Conservation (phyloP, 495 filamentous ascomycete species). For the Lasiosphaeria miniovina region DNA sequence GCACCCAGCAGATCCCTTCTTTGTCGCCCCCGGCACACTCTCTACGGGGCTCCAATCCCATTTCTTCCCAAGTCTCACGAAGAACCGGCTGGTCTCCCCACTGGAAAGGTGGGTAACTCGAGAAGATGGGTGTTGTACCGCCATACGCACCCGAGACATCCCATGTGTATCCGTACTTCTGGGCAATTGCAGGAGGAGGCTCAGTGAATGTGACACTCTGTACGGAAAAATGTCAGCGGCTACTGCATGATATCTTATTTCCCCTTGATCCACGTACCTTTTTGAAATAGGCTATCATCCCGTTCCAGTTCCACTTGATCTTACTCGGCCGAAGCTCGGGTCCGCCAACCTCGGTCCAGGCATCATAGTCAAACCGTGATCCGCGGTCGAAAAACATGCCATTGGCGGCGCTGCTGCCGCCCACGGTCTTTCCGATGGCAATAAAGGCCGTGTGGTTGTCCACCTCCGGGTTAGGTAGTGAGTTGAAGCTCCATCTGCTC, state of each 20-base stretch:
- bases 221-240: conserved; percentile 32
- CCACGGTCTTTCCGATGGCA: conserved; percentile 5
- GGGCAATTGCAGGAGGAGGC: not conserved
- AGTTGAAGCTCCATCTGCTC: conserved; percentile 4
- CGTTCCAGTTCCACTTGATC: conserved; percentile 7
- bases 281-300: conserved; percentile 9
- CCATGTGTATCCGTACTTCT: conserved; percentile 2
- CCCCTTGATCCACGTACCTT: not conserved
- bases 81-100: conserved; percentile 20
- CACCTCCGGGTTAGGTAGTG: conserved; percentile 2
- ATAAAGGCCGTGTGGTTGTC: conserved; percentile 11
- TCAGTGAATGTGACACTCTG: conserved; percentile 11
- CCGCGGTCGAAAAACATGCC: conserved; percentile 15
- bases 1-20: conserved; percentile 27
- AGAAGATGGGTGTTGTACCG: conserved; percentile 16
- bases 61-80: conserved; percentile 19
- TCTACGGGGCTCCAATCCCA: conserved; percentile 11
- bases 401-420: conserved; percentile 11
- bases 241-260: not conserved
- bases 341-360: conserved; percentile 2
- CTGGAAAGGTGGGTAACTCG: conserved; percentile 19
- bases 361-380: conserved; percentile 11
- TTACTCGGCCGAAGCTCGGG: not conserved
- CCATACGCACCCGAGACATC: conserved; percentile 1
- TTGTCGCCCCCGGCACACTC: conserved; percentile 25